A percentile compares a stretch with the other conserved stretches of the same genome.
Conservation (phyloP, 257 asterid species). For the Forsythia viridissima region DNA sequence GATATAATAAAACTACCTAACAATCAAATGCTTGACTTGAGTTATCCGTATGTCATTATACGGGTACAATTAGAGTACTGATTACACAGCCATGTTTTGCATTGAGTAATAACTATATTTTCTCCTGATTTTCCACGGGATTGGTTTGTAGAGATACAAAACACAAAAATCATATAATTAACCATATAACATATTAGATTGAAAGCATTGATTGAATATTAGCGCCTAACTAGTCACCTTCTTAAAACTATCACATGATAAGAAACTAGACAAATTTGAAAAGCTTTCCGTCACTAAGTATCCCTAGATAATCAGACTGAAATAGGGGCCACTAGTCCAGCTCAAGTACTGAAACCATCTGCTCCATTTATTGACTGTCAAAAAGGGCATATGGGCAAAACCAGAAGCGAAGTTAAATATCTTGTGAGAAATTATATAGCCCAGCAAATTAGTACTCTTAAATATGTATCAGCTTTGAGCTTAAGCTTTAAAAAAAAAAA, state of each 20-base stretch:
- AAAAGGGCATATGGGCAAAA: background rate
- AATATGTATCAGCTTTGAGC: background rate
- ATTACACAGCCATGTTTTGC: background rate
- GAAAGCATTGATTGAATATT: background rate
- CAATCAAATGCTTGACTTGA: background rate
- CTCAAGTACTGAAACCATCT: background rate
- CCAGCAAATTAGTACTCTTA: background rate
- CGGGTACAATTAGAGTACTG: background rate
- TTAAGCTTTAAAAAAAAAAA: background rate
- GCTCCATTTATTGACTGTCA: background rate
- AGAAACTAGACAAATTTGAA: background rate
- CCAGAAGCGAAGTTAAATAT: background rate
- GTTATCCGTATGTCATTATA: background rate
- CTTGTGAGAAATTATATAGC: background rate
- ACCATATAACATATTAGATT: background rate
- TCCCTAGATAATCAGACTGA: background rate
- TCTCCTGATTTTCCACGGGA: background rate
- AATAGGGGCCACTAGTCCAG: background rate
- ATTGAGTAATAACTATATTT: background rate
- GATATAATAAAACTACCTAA: background rate
- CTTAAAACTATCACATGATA: background rate
- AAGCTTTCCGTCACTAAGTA: background rate
- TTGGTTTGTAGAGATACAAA: background rate
- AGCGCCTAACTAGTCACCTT: background rate
- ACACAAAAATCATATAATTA: background rate